Percentiles rank a stretch among this genome's conserved stretches.
These are phyloP conservation scores for Sphagnum magellanicum DNA, from an alignment of 228 moss, liverwort and hornwort genomes.

Conservation along the genomic window DNA sequence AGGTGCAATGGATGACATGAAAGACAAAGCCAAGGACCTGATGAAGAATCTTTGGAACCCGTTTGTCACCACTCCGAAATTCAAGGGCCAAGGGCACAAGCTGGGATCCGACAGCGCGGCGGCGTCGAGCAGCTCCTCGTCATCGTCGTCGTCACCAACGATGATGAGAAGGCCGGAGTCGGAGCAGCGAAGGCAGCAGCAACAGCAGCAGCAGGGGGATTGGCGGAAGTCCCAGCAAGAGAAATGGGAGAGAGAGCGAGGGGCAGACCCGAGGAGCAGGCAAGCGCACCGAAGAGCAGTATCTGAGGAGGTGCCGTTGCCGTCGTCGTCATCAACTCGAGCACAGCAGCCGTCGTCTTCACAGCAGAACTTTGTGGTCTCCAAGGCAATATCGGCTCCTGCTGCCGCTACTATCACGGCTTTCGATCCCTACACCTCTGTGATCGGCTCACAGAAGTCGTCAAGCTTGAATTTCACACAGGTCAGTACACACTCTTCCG, in stretches of 20 bases:
- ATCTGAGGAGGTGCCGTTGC: no score
- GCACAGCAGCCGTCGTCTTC: no score
- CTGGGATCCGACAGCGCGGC: conserved; percentile 12
- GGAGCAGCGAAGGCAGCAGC: neutral
- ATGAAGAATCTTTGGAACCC: conserved; percentile 21
- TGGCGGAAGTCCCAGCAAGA: conserved; percentile 29
- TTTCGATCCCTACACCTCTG: conserved; percentile 28
- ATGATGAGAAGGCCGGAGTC: no score
- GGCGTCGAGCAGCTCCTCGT: neutral
- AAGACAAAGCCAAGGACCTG: conserved; percentile 22
- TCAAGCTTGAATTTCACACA: conserved; percentile 9
- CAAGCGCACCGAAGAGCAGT: no score
- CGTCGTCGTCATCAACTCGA: no score
- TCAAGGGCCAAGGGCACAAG: conserved; percentile 37
- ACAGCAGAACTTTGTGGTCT: no score
- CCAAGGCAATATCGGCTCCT: no score
- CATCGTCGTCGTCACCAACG: neutral
- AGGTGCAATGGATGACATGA: conserved; percentile 17
- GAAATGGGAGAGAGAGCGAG: conserved; percentile 33
- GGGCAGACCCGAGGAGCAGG: neutral
- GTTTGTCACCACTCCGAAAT: conserved; percentile 19
- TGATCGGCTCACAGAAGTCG: conserved; percentile 24
- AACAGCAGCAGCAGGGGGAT: conserved; percentile 21
- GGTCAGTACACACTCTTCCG: neutral
- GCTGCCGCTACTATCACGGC: no score